These are phyloP conservation scores for Diaporthe helianthi DNA, from an alignment of 2,329 filamentous ascomycete species.

Conservation along the genomic window DNA sequence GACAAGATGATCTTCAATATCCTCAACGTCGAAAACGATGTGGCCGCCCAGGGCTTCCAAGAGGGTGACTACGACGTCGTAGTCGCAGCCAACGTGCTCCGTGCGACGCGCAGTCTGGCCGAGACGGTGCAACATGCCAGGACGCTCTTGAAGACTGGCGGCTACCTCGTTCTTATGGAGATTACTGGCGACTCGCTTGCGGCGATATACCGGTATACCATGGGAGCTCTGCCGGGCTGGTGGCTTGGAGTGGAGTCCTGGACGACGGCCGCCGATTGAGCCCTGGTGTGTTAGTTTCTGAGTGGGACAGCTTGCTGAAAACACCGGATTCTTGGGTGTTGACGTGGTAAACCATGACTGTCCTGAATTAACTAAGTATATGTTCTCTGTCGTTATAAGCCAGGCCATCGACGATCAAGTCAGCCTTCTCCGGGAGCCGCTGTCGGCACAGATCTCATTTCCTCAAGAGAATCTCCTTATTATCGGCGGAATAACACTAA, in stretches of 20 bases:
- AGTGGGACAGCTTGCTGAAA: conserved; percentile 10
- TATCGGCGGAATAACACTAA: not conserved
- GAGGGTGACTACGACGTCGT: conserved; percentile 42
- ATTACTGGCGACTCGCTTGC: not conserved
- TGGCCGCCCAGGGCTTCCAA: conserved; percentile 42
- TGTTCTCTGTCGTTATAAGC: conserved; percentile 21
- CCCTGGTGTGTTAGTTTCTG: not conserved
- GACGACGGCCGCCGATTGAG: not conserved
- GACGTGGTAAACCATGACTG: conserved; percentile 7
- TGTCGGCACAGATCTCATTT: conserved; percentile 4
- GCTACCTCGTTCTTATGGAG: conserved; percentile 42
- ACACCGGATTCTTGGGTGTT: conserved; percentile 13
- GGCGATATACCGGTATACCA: not conserved
- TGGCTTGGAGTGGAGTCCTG: conserved; percentile 24
- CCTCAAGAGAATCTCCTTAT: not conserved
- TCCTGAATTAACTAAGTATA: conserved; percentile 25
- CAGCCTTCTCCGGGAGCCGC: not conserved
- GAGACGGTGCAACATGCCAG: conserved; percentile 39
- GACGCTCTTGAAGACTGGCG: conserved; percentile 44
- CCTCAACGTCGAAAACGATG: conserved; percentile 41
- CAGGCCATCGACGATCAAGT: conserved; percentile 16
- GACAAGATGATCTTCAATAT: conserved; percentile 30
- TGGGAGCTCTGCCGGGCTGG: conserved; percentile 28
- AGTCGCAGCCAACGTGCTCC: conserved; percentile 42
- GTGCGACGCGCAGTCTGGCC: conserved; percentile 39